Evolutionary conservation across 169 alveolate genomes (phyloP).

Genomic region (Toxoplasma gondii): DNA sequence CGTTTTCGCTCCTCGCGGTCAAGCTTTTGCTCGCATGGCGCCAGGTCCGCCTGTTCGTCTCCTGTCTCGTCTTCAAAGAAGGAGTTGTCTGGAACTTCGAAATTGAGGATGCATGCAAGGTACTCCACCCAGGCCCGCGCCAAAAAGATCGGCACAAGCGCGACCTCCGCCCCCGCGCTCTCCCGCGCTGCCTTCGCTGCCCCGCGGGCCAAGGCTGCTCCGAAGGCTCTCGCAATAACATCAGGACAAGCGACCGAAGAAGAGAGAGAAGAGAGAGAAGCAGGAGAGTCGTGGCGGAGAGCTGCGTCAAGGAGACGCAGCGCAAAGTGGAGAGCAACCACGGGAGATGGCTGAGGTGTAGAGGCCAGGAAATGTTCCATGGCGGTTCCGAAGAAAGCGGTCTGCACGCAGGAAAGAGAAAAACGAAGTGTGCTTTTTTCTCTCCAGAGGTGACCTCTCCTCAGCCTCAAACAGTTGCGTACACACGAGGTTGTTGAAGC

Average conservation of each 20-base stretch:
- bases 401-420: not conserved
- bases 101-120: not conserved
- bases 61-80: not conserved
- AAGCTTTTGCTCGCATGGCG: not conserved
- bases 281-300: not conserved
- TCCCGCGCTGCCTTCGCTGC: not conserved
- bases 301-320: not conserved
- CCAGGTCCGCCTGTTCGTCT: not conserved
- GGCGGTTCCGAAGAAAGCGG: not conserved
- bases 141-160: not conserved
- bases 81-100: not conserved
- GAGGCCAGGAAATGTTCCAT: not conserved
- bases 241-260: not conserved
- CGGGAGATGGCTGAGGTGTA: not conserved
- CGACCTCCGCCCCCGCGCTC: not conserved
- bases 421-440: no score
- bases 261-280: not conserved
- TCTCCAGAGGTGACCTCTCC: no score
- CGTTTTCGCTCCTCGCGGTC: not conserved
- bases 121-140: not conserved
- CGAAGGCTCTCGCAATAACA: not conserved
- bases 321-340: not conserved
- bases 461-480: no score
- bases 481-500: no score
- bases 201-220: not conserved